phyloP scores from a whole-genome alignment of 345 rosid species.

The Trapa incisa region DNA sequence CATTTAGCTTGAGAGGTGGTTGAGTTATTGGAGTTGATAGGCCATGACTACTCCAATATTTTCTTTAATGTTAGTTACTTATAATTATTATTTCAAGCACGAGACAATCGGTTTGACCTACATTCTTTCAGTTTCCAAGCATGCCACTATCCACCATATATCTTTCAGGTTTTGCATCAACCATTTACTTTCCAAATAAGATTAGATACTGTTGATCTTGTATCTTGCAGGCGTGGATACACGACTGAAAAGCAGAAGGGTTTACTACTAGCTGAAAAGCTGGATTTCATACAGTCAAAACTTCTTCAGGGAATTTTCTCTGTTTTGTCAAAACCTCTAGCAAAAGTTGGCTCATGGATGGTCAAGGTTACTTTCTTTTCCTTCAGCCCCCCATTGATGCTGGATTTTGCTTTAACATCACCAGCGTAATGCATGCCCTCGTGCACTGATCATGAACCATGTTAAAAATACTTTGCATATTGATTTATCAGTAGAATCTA shows the following conservation, averaged over 20 bases:
- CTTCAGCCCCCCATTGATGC: background rate
- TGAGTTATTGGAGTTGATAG: too few species aligned
- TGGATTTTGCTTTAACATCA: background rate
- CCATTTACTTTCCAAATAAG: background rate
- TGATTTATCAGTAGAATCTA: background rate
- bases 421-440: background rate
- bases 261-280: constrained; percentile 66
- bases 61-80: too few species aligned
- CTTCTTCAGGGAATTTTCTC: constrained; percentile 56
- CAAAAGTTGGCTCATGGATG: constrained; percentile 52
- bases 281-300: constrained; percentile 82
- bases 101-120: background rate
- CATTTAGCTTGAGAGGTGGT: too few species aligned
- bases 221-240: constrained; percentile 70
- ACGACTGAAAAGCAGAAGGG: constrained; percentile 90
- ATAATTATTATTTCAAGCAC: background rate
- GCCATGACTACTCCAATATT: too few species aligned
- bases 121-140: too few species aligned
- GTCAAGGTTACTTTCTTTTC: constrained; percentile 41
- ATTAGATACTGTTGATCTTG: constrained; percentile 5
- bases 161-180: background rate
- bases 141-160: too few species aligned
- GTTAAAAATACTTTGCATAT: background rate
- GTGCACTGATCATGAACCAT: background rate
- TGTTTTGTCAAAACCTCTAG: constrained; percentile 60